phyloP scores from a whole-genome alignment of 192 early-diverging fungal genomes.

The Rhizophagus clarus region DNA sequence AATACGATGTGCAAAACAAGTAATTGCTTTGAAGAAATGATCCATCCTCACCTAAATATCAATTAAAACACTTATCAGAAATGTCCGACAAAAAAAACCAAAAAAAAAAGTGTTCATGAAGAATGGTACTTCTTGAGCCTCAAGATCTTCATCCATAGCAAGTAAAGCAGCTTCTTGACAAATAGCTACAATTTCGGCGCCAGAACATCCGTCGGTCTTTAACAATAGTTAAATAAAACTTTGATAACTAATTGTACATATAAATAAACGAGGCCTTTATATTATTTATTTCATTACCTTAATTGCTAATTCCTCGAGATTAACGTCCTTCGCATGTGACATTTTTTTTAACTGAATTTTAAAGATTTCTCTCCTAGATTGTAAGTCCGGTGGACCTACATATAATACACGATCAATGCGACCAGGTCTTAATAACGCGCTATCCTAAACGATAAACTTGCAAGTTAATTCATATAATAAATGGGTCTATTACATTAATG shows the following conservation, averaged over 20 bases:
- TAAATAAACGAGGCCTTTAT: not conserved
- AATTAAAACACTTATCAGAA: conserved; percentile 29
- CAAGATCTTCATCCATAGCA: conserved; percentile 86
- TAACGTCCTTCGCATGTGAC: conserved; percentile 68
- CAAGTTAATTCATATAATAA: too few relatives aligned
- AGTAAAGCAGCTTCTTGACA: conserved; percentile 92
- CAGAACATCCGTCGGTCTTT: conserved; percentile 88
- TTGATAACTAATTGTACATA: not conserved
- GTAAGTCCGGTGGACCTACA: conserved; percentile 85
- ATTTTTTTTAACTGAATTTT: conserved; percentile 74
- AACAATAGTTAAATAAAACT: not conserved
- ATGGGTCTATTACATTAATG: too few relatives aligned
- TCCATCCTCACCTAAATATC: conserved; percentile 46
- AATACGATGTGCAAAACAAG: conserved; percentile 71
- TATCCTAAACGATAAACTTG: conserved; percentile 57
- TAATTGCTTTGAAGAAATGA: conserved; percentile 70
- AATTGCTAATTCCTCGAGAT: conserved; percentile 62
- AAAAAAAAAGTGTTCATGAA: conserved; percentile 12
- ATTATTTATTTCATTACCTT: conserved; percentile 43
- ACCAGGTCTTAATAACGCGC: conserved; percentile 89
- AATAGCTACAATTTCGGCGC: conserved; percentile 90
- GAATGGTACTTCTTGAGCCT: conserved; percentile 39
- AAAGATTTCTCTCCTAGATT: conserved; percentile 80
- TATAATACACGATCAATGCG: conserved; percentile 95
- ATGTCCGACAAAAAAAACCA: not conserved